Evolutionary conservation across 768 basidiomycete genomes (phyloP), one percentile per base, ranked within the genome.

Genomic region (Erythrobasidium yunnanense): DNA sequence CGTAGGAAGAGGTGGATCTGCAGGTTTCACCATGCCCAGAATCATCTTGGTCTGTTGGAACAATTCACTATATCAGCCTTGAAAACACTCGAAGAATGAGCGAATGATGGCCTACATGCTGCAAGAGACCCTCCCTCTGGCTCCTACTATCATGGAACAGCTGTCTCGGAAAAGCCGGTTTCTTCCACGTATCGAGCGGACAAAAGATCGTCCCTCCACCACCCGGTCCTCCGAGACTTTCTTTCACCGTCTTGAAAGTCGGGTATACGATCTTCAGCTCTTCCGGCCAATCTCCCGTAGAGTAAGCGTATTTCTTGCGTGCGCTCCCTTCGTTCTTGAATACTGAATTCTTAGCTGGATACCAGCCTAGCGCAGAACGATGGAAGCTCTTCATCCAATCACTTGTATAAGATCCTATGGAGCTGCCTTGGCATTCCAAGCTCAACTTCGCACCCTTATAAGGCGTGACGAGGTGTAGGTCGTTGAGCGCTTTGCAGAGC

Each of bases 311-410:
- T 11, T 11, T n/a, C 38, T 42, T n/a, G 11, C n/a, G 38, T n/a
- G 38, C 11, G 38, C 38, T 11, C 11, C 11, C 38, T 42, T n/a
- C 38, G 38, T 11, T 8, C 13, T 23, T 13, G 17, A 11, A 23
- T 13, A 51, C 8, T 51, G 17, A 25, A 18, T 51, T 13, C 49
- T 25, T 18, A 30, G 30, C 30, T 3, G 60, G 60, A 38, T 63
- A 46, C 60, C 45, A 50, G 20, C 60, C 60, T 30, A 63, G 20
- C 22, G 47, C 49, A 8, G 60, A 63, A 23, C 60, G 47, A 32
- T 63, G 34, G 27, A 63, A 63, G 22, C 47, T 63, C 60, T 22
- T 51, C 60, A 63, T 63, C 60, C 60, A 63, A 32, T 63, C 60
- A 17, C 23, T 33, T 7, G 47, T 29, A 47, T 63, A 63, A 13